Evolutionary conservation across 108 stramenopile genomes (phyloP).

Genomic region (Pseudonitzschia pungens): DNA sequence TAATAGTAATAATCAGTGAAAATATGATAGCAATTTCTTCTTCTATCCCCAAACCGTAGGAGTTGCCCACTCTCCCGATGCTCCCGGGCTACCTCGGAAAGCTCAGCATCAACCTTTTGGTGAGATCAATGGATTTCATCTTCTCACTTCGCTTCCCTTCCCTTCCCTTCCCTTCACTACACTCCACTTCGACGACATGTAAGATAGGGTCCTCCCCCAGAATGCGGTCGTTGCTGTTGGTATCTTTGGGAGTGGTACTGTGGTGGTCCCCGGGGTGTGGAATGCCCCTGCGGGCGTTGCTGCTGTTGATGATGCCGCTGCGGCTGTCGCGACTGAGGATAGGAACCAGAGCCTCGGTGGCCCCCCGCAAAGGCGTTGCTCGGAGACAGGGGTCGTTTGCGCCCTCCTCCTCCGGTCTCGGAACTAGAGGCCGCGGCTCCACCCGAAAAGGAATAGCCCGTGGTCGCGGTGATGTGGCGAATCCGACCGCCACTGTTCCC

Average conservation of each 20-base stretch:
- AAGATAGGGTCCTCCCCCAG: neutral
- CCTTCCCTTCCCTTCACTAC: neutral
- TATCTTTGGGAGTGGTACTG: neutral
- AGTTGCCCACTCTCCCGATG: too few relatives aligned
- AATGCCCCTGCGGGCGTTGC: neutral
- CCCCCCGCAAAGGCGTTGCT: neutral
- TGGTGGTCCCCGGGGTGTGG: neutral
- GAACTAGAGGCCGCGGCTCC: neutral
- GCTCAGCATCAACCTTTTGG: too few relatives aligned
- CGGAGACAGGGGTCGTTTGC: conserved; percentile 4
- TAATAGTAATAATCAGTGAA: too few relatives aligned
- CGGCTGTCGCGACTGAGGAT: neutral
- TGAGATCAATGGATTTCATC: too few relatives aligned
- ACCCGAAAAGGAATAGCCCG: conserved; percentile 10
- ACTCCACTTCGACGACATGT: neutral
- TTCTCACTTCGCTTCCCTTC: too few relatives aligned
- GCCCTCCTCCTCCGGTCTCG: neutral
- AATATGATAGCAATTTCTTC: too few relatives aligned
- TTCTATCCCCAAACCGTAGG: too few relatives aligned
- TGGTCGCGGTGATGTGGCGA: neutral
- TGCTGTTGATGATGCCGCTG: neutral
- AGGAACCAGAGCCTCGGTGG: neutral
- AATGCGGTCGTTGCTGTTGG: neutral
- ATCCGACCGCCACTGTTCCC: neutral
- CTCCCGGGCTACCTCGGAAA: too few relatives aligned